A percentile compares a stretch with the other conserved stretches of the same genome.
Evolutionary conservation across 139 green algal genomes (phyloP).

Genomic region (Chlorella sp.): DNA sequence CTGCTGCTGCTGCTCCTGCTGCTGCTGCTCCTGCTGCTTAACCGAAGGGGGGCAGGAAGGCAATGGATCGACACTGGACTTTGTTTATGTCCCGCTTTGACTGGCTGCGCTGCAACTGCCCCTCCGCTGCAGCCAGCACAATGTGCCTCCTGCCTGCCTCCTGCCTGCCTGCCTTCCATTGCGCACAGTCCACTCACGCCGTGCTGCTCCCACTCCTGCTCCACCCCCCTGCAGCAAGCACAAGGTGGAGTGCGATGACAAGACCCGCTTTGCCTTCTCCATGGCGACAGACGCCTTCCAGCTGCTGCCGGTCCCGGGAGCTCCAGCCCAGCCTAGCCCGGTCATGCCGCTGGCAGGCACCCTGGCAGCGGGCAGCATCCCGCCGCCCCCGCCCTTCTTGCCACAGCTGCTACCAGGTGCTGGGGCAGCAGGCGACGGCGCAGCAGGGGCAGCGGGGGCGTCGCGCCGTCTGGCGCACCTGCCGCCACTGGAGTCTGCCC

Average conservation of each 20-base stretch:
- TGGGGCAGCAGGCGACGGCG: neutral
- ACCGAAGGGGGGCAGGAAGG: too few species aligned
- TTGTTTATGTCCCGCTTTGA: too few species aligned
- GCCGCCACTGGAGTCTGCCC: neutral
- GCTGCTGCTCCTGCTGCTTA: too few species aligned
- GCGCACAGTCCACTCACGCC: too few species aligned
- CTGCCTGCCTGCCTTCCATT: neutral
- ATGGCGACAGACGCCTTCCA: conserved; percentile 16
- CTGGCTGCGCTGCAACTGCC: too few species aligned
- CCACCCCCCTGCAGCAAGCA: neutral
- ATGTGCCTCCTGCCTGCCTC: too few species aligned
- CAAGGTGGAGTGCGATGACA: conserved; percentile 28
- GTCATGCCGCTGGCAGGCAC: neutral
- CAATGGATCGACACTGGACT: too few species aligned
- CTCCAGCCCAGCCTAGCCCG: neutral
- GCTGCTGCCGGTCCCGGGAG: neutral
- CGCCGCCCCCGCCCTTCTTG: neutral
- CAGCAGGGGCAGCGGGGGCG: neutral
- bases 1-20: too few species aligned
- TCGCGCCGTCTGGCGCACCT: neutral
- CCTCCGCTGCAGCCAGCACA: too few species aligned
- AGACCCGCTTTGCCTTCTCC: neutral
- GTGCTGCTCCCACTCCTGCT: neutral
- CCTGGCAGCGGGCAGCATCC: too few species aligned
- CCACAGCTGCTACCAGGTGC: neutral